Evolutionary conservation across 495 filamentous ascomycete species (phyloP).

Genomic region (Aspergillus homomorphus): DNA sequence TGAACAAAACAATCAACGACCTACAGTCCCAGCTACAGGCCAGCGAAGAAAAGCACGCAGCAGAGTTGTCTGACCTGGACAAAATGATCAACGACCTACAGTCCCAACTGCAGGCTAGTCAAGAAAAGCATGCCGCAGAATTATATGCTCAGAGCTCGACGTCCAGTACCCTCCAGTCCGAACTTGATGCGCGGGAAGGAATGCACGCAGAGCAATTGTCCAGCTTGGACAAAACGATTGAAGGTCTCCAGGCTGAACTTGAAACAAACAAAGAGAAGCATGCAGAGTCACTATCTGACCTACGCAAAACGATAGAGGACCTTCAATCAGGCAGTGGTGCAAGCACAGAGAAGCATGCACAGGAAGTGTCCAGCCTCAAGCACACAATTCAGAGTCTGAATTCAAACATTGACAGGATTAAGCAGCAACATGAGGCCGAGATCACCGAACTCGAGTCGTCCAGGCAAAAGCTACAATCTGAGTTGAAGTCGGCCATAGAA

Average conservation of each 20-base stretch:
- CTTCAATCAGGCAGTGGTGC: conserved; percentile 56
- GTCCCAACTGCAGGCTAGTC: conserved; percentile 7
- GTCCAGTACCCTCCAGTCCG: conserved; percentile 46
- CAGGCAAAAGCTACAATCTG: conserved; percentile 52
- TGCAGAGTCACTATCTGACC: conserved; percentile 10
- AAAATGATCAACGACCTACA: conserved; percentile 45
- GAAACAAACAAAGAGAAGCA: conserved; percentile 4
- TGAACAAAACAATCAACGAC: conserved; percentile 36
- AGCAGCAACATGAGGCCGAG: conserved; percentile 56
- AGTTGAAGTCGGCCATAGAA: conserved; percentile 53
- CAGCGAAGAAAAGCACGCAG: conserved; percentile 9
- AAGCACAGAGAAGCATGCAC: conserved; percentile 40
- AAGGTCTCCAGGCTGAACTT: neutral
- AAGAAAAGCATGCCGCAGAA: conserved; percentile 8
- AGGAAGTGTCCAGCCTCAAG: conserved; percentile 53
- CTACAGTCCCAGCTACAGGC: conserved; percentile 33
- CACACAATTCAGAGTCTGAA: conserved; percentile 52
- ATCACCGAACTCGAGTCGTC: conserved; percentile 54
- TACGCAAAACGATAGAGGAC: conserved; percentile 32
- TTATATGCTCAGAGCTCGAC: conserved; percentile 12
- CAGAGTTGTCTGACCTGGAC: conserved; percentile 14
- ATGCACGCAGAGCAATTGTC: conserved; percentile 10
- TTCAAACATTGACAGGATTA: conserved; percentile 53
- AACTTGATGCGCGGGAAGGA: conserved; percentile 5
- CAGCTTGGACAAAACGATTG: conserved; percentile 4